A percentile compares a stretch with the other conserved stretches of the same genome.
These are phyloP conservation scores for Rhizopus stolonifer DNA, from an alignment of 371 early-diverging fungal genomes.

Conservation along the genomic window DNA sequence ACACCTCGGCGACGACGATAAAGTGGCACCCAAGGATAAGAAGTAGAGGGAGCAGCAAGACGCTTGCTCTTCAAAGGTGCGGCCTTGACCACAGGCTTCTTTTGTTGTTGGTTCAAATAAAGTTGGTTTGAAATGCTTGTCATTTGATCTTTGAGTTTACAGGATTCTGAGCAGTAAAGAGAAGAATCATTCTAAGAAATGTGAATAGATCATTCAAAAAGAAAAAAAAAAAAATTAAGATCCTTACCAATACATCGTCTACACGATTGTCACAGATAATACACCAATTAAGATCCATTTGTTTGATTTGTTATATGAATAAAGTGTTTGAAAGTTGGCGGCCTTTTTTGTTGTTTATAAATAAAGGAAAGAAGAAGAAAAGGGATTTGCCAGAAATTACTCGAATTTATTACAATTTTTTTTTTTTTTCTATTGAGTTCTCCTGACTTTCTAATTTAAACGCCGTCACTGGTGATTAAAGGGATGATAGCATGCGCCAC, in stretches of 20 bases:
- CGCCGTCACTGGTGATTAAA: conserved; percentile 25
- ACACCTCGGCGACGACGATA: conserved; percentile 33
- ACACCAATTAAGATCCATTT: conserved; percentile 38
- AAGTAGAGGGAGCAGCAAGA: conserved; percentile 25
- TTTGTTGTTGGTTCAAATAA: conserved; percentile 20
- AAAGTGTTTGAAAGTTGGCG: conserved; percentile 16
- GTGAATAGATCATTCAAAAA: not conserved
- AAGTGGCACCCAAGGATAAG: conserved; percentile 37
- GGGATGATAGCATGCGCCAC: conserved; percentile 26
- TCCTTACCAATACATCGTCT: conserved; percentile 31
- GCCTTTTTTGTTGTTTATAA: conserved; percentile 23
- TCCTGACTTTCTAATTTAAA: conserved; percentile 5
- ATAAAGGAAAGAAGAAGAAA: conserved; percentile 28
- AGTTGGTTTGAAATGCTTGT: conserved; percentile 28
- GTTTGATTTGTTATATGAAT: conserved; percentile 4
- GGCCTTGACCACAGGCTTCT: conserved; percentile 16
- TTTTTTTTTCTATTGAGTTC: not conserved
- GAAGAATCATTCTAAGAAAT: conserved; percentile 27
- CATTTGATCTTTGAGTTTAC: conserved; percentile 38
- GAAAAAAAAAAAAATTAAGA: not conserved
- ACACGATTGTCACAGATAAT: conserved; percentile 37
- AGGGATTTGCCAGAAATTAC: not conserved
- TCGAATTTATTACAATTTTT: conserved; percentile 1
- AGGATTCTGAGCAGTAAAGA: conserved; percentile 32
- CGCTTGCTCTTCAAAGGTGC: conserved; percentile 20